phyloP scores from a whole-genome alignment of 2,329 filamentous ascomycete genomes.

The Colletotrichum brevisporum region DNA sequence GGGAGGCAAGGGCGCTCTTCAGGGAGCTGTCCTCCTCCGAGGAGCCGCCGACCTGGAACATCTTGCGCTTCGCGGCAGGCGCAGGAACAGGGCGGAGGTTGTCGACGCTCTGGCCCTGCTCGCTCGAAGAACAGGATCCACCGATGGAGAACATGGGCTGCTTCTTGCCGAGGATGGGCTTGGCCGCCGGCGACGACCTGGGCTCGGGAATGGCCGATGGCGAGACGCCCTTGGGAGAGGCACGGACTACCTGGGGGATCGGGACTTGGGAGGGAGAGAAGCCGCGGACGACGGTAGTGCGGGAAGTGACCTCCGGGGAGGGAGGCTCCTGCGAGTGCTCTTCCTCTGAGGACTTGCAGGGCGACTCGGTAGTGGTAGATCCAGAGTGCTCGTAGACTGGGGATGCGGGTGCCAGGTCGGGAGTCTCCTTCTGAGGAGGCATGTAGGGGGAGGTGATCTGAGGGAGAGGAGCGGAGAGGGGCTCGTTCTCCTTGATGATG shows the following conservation, averaged over 20 bases:
- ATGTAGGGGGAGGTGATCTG: conserved; percentile 53
- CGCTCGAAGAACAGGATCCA: conserved; percentile 82
- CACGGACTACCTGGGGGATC: conserved; percentile 57
- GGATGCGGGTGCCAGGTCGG: conserved; percentile 45
- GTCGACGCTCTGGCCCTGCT: conserved; percentile 65
- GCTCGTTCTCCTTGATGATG: conserved; percentile 90
- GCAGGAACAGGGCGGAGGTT: conserved; percentile 53
- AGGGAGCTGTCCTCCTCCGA: conserved; percentile 88
- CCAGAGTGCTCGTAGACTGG: conserved; percentile 57
- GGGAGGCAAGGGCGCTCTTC: conserved; percentile 64
- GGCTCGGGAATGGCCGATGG: conserved; percentile 75
- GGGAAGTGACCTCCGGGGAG: conserved; percentile 65
- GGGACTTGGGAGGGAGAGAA: conserved; percentile 84
- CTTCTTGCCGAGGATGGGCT: conserved; percentile 78
- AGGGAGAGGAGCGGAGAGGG: conserved; percentile 69
- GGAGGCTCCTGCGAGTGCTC: conserved; percentile 58
- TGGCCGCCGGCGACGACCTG: conserved; percentile 69
- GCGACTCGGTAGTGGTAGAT: conserved; percentile 61
- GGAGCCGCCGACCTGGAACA: conserved; percentile 69
- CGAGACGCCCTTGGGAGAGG: conserved; percentile 64
- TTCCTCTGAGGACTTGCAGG: conserved; percentile 74
- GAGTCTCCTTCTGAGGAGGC: conserved; percentile 63
- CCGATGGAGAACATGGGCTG: conserved; percentile 79
- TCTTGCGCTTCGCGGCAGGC: conserved; percentile 52
- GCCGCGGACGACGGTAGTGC: conserved; percentile 81